These are phyloP conservation scores for Fusarium nisikadoi DNA, from an alignment of 2,329 filamentous ascomycete species.

Conservation along the genomic window DNA sequence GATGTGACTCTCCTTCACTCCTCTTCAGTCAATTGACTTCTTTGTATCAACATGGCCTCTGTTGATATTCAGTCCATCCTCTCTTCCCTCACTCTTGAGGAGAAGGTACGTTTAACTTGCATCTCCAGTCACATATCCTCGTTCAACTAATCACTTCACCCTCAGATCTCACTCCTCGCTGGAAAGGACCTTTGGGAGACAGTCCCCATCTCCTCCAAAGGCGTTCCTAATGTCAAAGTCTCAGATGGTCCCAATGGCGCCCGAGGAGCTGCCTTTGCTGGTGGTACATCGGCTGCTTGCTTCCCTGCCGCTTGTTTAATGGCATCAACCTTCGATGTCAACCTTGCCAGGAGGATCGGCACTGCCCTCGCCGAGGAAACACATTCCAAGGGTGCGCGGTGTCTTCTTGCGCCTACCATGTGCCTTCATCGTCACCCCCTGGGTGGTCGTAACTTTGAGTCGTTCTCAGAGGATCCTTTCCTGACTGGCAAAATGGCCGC, in stretches of 20 bases:
- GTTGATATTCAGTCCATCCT: slow-evolving; percentile 44
- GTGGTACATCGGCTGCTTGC: slow-evolving; percentile 41
- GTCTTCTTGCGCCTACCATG: slow-evolving; percentile 60
- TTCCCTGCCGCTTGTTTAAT: slow-evolving; percentile 52
- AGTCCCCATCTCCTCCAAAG: slow-evolving; percentile 39
- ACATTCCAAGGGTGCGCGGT: slow-evolving; percentile 72
- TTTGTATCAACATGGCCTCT: slow-evolving; percentile 36
- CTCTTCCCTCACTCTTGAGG: slow-evolving; percentile 46
- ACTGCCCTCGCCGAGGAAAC: slow-evolving; percentile 66
- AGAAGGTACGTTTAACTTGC: slow-evolving; percentile 41
- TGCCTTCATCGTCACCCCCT: slow-evolving; percentile 44
- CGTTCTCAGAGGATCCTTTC: slow-evolving; percentile 43
- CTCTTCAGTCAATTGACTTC: slow-evolving; percentile 12
- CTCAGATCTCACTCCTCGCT: slow-evolving; percentile 41
- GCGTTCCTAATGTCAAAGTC: slow-evolving; percentile 38
- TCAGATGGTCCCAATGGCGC: slow-evolving; percentile 46
- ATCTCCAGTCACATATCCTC: no score
- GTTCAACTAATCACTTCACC: background rate
- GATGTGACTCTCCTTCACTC: slow-evolving; percentile 17
- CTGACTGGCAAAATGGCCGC: slow-evolving; percentile 45
- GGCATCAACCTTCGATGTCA: slow-evolving; percentile 71
- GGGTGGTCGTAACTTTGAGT: slow-evolving; percentile 45
- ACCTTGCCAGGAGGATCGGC: slow-evolving; percentile 68
- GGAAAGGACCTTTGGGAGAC: slow-evolving; percentile 45
- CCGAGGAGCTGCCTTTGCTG: slow-evolving; percentile 40